Percentiles rank a stretch among this genome's conserved stretches.
Conservation (phyloP, 306 rosid species). For the Chamaecrista fasciculata region DNA sequence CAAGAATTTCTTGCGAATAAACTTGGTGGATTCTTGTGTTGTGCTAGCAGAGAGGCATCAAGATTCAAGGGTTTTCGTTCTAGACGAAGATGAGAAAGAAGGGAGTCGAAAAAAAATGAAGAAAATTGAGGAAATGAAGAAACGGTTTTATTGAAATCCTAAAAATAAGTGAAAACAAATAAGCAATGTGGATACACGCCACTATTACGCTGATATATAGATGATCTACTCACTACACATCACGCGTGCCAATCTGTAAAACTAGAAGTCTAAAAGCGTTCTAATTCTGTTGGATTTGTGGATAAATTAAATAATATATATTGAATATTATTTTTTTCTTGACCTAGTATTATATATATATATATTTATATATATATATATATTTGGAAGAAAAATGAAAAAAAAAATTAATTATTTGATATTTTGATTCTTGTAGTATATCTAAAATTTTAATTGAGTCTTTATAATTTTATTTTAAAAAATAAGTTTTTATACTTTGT, state of each 20-base stretch:
- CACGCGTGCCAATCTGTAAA: not conserved
- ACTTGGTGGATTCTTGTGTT: constrained; percentile 6
- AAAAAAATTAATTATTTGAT: too few species aligned
- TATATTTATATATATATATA: too few species aligned
- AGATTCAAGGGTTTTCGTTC: constrained; percentile 39
- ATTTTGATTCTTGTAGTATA: too few species aligned
- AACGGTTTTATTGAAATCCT: not conserved
- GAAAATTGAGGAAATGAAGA: constrained; percentile 1
- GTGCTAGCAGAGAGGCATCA: constrained; percentile 4
- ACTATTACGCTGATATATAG: not conserved
- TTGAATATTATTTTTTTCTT: too few species aligned
- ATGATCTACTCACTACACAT: constrained; percentile 24
- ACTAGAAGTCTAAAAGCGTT: too few species aligned
- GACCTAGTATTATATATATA: too few species aligned
- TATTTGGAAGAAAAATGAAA: too few species aligned
- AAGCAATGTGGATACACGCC: not conserved
- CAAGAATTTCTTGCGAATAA: constrained; percentile 31
- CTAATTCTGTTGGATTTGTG: too few species aligned
- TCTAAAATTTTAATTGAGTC: too few species aligned
- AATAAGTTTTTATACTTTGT: too few species aligned
- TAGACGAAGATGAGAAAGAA: constrained; percentile 7
- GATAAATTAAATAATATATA: too few species aligned
- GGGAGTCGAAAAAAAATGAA: constrained; percentile 11
- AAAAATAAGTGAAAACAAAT: not conserved
- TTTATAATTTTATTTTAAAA: too few species aligned